phyloP scores from a whole-genome alignment of 768 basidiomycete genomes.

The Artomyces pyxidatus region DNA sequence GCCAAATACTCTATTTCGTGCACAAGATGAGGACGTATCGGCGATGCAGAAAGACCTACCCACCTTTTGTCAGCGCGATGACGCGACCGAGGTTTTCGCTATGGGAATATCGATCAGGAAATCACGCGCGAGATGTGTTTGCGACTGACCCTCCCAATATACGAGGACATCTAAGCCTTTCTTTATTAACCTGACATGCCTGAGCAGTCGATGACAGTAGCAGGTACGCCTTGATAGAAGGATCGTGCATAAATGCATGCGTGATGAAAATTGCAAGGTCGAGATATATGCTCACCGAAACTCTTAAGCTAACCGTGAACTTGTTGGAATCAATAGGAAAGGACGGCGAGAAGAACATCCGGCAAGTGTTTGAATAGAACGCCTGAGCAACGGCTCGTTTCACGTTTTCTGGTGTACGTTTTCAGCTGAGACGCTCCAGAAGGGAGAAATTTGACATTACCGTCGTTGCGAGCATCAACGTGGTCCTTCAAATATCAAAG shows the following conservation, averaged over 20 bases:
- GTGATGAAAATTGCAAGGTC: no score
- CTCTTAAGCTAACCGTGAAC: conserved; percentile 8
- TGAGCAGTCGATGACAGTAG: conserved; percentile 13
- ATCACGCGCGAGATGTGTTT: no score
- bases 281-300: conserved; percentile 6
- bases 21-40: no score
- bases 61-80: not conserved
- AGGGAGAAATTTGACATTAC: no score
- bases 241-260: not conserved
- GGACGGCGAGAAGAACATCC: conserved; percentile 8
- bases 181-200: conserved; percentile 10
- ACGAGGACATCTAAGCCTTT: not conserved
- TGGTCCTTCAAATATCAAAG: no score
- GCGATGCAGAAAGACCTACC: conserved; percentile 1
- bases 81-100: not conserved
- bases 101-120: not conserved
- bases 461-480: no score
- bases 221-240: conserved; percentile 3
- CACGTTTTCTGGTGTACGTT: conserved; percentile 8
- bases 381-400: conserved; percentile 13
- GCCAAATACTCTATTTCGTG: conserved; percentile 9
- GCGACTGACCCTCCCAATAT: not conserved
- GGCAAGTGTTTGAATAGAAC: conserved; percentile 12
- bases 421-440: no score
- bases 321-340: not conserved